These are phyloP conservation scores for Gamsiella multidivaricata DNA, from an alignment of 192 early-diverging fungal species.

Conservation along the genomic window DNA sequence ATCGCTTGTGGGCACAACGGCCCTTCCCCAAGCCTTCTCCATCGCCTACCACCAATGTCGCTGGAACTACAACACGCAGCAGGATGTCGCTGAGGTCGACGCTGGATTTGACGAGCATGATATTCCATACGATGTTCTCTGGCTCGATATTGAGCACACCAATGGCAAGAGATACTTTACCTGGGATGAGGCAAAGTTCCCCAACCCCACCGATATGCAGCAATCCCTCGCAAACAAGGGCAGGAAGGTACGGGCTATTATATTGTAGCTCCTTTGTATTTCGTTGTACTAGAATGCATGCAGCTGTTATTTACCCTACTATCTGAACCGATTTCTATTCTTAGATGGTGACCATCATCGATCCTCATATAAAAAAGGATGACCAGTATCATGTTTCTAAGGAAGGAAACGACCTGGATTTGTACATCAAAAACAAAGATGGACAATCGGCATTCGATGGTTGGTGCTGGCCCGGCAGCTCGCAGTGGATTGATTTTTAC, in stretches of 20 bases:
- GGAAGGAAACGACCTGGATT: slow-evolving; percentile 76
- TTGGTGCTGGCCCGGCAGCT: slow-evolving; percentile 98
- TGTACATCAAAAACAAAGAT: slow-evolving; percentile 84
- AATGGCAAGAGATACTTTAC: slow-evolving; percentile 98
- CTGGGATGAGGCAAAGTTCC: slow-evolving; percentile 94
- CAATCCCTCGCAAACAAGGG: slow-evolving; percentile 75
- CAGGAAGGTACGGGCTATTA: slow-evolving; percentile 67
- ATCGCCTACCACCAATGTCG: slow-evolving; percentile 97
- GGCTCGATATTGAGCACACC: slow-evolving; percentile 99
- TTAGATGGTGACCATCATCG: slow-evolving; percentile 94
- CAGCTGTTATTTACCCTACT: too few relatives aligned
- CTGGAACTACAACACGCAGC: slow-evolving; percentile 97
- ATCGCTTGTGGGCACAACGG: slow-evolving; percentile 80
- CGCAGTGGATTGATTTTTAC: slow-evolving; percentile 93
- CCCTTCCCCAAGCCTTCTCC: slow-evolving; percentile 89
- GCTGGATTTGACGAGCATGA: slow-evolving; percentile 88
- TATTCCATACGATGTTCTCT: slow-evolving; percentile 98
- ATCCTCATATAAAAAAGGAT: slow-evolving; percentile 96
- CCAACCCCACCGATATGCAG: slow-evolving; percentile 89
- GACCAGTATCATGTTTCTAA: slow-evolving; percentile 78
- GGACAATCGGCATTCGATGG: slow-evolving; percentile 82
- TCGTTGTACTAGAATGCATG: too few relatives aligned
- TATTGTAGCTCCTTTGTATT: background rate
- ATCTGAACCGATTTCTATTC: background rate
- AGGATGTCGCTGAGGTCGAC: slow-evolving; percentile 89